Conservation (phyloP, 768 basidiomycete species). For the Boletus subcaerulescens region DNA sequence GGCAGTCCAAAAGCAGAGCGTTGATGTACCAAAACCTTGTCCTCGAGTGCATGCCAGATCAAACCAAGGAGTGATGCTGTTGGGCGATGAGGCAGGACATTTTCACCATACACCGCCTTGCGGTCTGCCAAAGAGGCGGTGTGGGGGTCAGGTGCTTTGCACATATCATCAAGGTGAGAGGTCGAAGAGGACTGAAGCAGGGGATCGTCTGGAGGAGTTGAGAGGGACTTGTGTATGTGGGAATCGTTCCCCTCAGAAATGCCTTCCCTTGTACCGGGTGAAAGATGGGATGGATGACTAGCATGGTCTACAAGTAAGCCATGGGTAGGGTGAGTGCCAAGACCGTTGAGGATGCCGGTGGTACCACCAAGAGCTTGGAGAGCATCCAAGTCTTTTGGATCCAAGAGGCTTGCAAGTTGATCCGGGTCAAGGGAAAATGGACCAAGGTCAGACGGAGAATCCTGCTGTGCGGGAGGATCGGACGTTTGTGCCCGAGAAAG, state of each 20-base stretch:
- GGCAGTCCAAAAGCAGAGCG: background rate
- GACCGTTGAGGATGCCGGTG: constrained; percentile 59
- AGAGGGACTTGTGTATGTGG: background rate
- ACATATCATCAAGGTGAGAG: background rate
- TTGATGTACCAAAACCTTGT: constrained; percentile 78
- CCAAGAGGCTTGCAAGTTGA: constrained; percentile 79
- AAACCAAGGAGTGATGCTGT: constrained; percentile 68
- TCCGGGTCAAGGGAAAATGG: constrained; percentile 76
- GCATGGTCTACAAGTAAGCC: constrained; percentile 37
- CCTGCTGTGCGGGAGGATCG: constrained; percentile 29
- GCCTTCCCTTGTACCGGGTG: constrained; percentile 30
- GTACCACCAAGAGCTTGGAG: constrained; percentile 73
- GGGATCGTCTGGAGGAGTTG: background rate
- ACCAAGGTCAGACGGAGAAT: constrained; percentile 50
- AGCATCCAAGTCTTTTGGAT: constrained; percentile 76
- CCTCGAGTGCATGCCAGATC: constrained; percentile 86
- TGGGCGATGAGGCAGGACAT: constrained; percentile 67
- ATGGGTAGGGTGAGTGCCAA: constrained; percentile 60
- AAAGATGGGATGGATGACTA: constrained; percentile 4
- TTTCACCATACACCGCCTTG: constrained; percentile 67
- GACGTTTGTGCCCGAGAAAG: constrained; percentile 18
- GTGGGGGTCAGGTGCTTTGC: constrained; percentile 9
- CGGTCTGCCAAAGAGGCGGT: constrained; percentile 57
- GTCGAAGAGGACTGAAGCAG: constrained; percentile 13
- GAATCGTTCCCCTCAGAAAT: constrained; percentile 35